Percentiles rank a stretch among this genome's conserved stretches.
These are phyloP conservation scores for Potentilla sterilis DNA, from an alignment of 306 rosid genomes.

Conservation along the genomic window DNA sequence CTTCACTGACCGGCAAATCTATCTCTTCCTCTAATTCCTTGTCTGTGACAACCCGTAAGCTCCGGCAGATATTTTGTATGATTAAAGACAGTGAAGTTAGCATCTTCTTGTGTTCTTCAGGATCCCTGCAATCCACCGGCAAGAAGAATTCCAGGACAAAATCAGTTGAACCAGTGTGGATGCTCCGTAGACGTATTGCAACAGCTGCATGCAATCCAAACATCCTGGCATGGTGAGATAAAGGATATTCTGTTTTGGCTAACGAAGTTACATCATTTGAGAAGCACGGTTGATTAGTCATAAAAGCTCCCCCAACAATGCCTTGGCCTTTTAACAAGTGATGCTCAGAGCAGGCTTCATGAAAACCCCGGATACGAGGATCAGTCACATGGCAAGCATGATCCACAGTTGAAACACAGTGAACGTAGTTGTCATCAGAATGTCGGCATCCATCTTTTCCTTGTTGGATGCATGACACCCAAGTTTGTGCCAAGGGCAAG, in stretches of 20 bases:
- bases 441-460: conserved; percentile 82
- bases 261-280: conserved; percentile 61
- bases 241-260: conserved; percentile 75
- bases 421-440: conserved; percentile 60
- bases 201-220: conserved; percentile 75
- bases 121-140: conserved; percentile 68
- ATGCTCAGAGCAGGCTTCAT: conserved; percentile 96
- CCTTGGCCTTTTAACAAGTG: conserved; percentile 97
- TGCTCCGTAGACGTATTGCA: conserved; percentile 87
- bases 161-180: conserved; percentile 51
- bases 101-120: conserved; percentile 72
- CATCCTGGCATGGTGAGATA: conserved; percentile 85
- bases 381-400: conserved; percentile 78
- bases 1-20: conserved; percentile 33
- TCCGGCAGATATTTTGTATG: conserved; percentile 58
- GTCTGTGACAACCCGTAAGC: conserved; percentile 70
- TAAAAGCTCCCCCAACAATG: conserved; percentile 74
- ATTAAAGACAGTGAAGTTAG: conserved; percentile 72
- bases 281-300: conserved; percentile 84
- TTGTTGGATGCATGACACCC: conserved; percentile 79
- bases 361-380: conserved; percentile 48
- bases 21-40: conserved; percentile 61
- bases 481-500: conserved; percentile 91
- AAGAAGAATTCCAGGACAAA: conserved; percentile 93
- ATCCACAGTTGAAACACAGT: conserved; percentile 88